Evolutionary conservation across 2,329 filamentous ascomycete genomes (phyloP).

Genomic region (Cladosporium sp.): DNA sequence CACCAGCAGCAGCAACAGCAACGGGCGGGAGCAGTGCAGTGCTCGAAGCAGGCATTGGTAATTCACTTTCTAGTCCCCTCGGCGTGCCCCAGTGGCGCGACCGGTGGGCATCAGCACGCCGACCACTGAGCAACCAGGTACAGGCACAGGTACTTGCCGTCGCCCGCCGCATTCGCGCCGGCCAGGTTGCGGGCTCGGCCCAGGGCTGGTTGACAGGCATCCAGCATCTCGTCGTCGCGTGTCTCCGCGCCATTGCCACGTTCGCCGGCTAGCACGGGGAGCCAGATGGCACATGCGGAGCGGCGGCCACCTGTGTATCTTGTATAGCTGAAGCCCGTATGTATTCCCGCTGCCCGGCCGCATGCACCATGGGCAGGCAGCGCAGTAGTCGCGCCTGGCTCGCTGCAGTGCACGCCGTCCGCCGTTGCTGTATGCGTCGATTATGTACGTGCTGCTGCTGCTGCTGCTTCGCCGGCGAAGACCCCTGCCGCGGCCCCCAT

Average conservation of each 20-base stretch:
- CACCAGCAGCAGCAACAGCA: background rate
- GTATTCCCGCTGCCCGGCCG: background rate
- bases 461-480: no score
- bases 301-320: background rate
- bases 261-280: background rate
- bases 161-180: no score
- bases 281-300: background rate
- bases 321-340: background rate
- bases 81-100: no score
- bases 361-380: background rate
- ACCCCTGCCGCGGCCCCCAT: background rate
- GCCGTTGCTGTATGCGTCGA: no score
- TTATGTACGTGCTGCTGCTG: no score
- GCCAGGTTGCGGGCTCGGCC: background rate
- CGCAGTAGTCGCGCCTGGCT: background rate
- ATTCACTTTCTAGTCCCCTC: no score
- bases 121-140: no score
- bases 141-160: no score
- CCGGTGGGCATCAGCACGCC: no score
- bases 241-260: constrained; percentile 4
- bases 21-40: background rate
- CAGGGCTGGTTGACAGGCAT: constrained; percentile 1
- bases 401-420: no score
- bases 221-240: background rate
- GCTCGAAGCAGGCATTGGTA: no score